phyloP scores from a whole-genome alignment of 179 eudicot species.

The Silene coronaria region DNA sequence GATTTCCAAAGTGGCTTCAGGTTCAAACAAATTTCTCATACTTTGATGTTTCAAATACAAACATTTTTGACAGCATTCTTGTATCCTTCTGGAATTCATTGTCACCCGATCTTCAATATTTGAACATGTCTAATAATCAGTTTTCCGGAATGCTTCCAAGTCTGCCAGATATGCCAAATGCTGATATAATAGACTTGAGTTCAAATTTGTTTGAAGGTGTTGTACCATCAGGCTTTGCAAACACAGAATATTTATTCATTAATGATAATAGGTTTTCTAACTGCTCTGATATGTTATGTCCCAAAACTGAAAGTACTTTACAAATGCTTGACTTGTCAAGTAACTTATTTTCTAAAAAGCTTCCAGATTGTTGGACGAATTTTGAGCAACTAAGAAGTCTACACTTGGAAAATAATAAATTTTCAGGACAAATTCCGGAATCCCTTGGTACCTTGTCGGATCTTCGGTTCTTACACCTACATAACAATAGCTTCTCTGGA shows the following conservation, averaged over 20 bases:
- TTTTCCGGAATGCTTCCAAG: conserved; percentile 23
- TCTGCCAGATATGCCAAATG: not conserved
- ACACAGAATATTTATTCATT: conserved; percentile 12
- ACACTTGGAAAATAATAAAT: conserved; percentile 13
- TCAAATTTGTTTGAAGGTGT: conserved; percentile 16
- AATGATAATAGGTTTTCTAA: conserved; percentile 31
- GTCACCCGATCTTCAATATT: not conserved
- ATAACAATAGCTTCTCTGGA: conserved; percentile 17
- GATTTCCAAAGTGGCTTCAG: no score
- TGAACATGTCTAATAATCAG: conserved; percentile 29
- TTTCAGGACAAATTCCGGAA: conserved; percentile 29
- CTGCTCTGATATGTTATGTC: conserved; percentile 13
- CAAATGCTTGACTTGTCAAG: conserved; percentile 26
- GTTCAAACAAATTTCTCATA: no score
- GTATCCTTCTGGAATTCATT: conserved; percentile 31
- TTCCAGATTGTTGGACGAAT: not conserved
- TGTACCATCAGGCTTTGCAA: conserved; percentile 12
- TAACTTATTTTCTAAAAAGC: conserved; percentile 20
- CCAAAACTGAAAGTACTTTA: not conserved
- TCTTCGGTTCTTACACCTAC: conserved; percentile 20
- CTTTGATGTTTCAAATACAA: no score
- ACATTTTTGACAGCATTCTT: conserved; percentile 21
- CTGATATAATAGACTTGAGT: not conserved
- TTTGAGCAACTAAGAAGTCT: not conserved
- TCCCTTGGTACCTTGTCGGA: conserved; percentile 15